phyloP scores from a whole-genome alignment of 768 basidiomycete species.

The Aureoboletus auriporus region DNA sequence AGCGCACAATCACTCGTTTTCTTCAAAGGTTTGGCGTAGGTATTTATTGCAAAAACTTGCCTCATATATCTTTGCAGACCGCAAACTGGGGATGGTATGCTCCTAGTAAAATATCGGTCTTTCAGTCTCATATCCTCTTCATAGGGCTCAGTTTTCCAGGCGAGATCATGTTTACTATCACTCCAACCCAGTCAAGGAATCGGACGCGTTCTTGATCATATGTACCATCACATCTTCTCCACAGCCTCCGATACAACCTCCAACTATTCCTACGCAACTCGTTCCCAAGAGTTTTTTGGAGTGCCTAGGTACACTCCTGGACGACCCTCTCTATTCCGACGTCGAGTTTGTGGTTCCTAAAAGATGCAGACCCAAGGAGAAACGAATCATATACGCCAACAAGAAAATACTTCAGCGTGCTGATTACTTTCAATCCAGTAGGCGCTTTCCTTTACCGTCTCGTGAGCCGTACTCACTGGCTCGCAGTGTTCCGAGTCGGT shows the following conservation, averaged over 20 bases:
- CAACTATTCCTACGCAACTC: conserved; percentile 41
- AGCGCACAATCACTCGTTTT: conserved; percentile 79
- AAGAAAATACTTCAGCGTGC: conserved; percentile 63
- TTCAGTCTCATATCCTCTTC: conserved; percentile 1
- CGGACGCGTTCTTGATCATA: conserved; percentile 70
- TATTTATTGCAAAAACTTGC: neutral
- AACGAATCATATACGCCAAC: conserved; percentile 60
- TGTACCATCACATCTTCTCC: conserved; percentile 77
- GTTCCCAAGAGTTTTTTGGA: conserved; percentile 68
- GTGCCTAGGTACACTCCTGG: conserved; percentile 68
- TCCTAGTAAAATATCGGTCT: neutral
- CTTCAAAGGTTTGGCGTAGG: conserved; percentile 48
- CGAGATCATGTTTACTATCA: conserved; percentile 68
- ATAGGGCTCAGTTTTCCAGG: conserved; percentile 75
- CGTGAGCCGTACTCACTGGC: neutral
- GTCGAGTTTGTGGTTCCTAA: conserved; percentile 73
- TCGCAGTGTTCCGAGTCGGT: conserved; percentile 53
- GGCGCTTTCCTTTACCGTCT: conserved; percentile 4
- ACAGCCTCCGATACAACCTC: conserved; percentile 42
- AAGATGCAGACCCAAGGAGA: conserved; percentile 34
- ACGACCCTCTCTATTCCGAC: conserved; percentile 83
- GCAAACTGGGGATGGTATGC: conserved; percentile 85
- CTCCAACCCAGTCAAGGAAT: conserved; percentile 43
- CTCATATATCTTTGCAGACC: conserved; percentile 41
- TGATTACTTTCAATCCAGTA: conserved; percentile 78